phyloP scores from a whole-genome alignment of 306 rosid genomes.

The Urtica urens region DNA sequence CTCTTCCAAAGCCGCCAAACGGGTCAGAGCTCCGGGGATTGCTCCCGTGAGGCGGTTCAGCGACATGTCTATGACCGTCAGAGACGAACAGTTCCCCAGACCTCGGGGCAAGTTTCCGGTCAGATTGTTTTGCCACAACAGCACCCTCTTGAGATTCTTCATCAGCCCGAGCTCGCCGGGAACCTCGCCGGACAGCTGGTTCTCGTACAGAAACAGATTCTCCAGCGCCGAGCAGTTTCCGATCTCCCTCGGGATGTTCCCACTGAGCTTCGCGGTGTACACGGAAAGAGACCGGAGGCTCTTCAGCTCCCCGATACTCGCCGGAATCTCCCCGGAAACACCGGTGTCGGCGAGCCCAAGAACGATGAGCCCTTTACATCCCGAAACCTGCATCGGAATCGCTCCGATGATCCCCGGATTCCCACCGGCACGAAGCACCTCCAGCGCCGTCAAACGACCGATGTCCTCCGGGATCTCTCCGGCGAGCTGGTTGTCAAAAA shows the following conservation, averaged over 20 bases:
- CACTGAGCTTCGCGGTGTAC: slow-evolving; percentile 73
- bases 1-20: slow-evolving; percentile 54
- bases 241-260: slow-evolving; percentile 69
- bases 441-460: slow-evolving; percentile 43
- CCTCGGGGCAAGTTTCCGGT: slow-evolving; percentile 50
- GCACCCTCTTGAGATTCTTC: slow-evolving; percentile 51
- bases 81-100: slow-evolving; percentile 57
- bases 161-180: slow-evolving; percentile 53
- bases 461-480: slow-evolving; percentile 70
- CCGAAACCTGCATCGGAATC: slow-evolving; percentile 75
- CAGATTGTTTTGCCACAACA: slow-evolving; percentile 80
- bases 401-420: slow-evolving; percentile 60
- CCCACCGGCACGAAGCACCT: slow-evolving; percentile 70
- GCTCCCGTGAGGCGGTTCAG: slow-evolving; percentile 65
- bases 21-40: slow-evolving; percentile 45
- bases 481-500: slow-evolving; percentile 67
- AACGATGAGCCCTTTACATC: slow-evolving; percentile 49
- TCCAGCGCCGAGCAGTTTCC: slow-evolving; percentile 65
- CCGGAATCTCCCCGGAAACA: slow-evolving; percentile 66
- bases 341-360: slow-evolving; percentile 85
- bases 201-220: slow-evolving; percentile 70
- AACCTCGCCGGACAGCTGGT: slow-evolving; percentile 66
- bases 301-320: slow-evolving; percentile 54
- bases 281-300: slow-evolving; percentile 67
- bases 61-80: slow-evolving; percentile 69